These are phyloP conservation scores for Aureobasidium musti DNA, from an alignment of 2,329 filamentous ascomycete genomes.

Conservation along the genomic window DNA sequence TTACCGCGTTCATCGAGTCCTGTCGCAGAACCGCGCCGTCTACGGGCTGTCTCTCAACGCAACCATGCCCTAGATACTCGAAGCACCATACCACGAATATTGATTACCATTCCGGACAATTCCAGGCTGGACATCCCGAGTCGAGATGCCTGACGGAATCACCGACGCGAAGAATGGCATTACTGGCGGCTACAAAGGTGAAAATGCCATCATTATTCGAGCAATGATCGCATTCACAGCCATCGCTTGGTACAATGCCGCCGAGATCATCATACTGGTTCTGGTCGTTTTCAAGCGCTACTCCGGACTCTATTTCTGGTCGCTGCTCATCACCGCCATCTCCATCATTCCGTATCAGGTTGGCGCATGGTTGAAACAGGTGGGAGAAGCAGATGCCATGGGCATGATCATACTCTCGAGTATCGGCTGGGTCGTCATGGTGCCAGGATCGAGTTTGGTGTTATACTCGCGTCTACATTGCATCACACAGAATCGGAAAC, in stretches of 20 bases:
- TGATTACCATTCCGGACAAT: neutral
- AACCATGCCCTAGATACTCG: neutral
- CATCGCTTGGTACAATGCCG: slow-evolving; percentile 44
- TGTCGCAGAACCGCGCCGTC: neutral
- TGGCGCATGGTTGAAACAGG: slow-evolving; percentile 52
- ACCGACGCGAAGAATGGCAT: slow-evolving; percentile 22
- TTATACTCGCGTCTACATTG: slow-evolving; percentile 65
- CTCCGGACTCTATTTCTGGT: slow-evolving; percentile 54
- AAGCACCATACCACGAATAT: neutral
- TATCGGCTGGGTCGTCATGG: slow-evolving; percentile 60
- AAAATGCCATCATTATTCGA: slow-evolving; percentile 35
- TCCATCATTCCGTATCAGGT: slow-evolving; percentile 52
- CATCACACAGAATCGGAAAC: slow-evolving; percentile 51
- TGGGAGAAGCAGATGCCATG: slow-evolving; percentile 38
- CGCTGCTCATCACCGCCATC: slow-evolving; percentile 47
- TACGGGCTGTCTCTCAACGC: neutral
- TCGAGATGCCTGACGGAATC: slow-evolving; percentile 19
- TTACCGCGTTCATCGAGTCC: too few relatives aligned
- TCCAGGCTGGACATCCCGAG: neutral
- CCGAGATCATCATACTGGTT: slow-evolving; percentile 52
- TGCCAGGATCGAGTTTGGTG: slow-evolving; percentile 63
- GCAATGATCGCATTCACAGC: slow-evolving; percentile 39
- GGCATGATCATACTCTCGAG: slow-evolving; percentile 48
- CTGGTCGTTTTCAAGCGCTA: slow-evolving; percentile 53
- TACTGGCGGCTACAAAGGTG: slow-evolving; percentile 35